phyloP scores from a whole-genome alignment of 176 grass and related monocot genomes.

The Zoysia japonica region DNA sequence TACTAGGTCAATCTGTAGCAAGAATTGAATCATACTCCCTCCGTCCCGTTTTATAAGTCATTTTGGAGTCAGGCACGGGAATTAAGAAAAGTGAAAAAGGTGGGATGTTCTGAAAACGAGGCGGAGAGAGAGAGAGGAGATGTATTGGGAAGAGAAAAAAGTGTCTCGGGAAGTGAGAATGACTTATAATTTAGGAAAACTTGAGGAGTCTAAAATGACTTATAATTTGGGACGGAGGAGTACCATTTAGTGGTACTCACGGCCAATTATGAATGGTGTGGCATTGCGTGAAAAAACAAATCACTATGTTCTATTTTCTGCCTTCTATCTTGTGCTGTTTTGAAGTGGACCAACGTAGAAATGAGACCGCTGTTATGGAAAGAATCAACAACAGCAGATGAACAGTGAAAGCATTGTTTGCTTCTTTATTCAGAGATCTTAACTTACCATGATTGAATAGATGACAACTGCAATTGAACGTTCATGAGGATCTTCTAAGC shows the following conservation, averaged over 20 bases:
- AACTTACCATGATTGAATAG: neutral
- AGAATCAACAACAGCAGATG: neutral
- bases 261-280: constrained; percentile 7
- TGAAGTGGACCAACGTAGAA: neutral
- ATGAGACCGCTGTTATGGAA: constrained; percentile 12
- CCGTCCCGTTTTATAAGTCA: no score
- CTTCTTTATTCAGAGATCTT: neutral
- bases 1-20: constrained; percentile 1
- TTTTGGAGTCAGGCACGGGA: no score
- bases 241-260: constrained; percentile 30
- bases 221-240: no score
- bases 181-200: no score
- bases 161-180: no score
- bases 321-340: constrained; percentile 15
- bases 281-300: constrained; percentile 19
- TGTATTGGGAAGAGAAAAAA: no score
- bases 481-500: neutral
- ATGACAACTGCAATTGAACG: constrained; percentile 5
- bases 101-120: no score
- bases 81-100: no score
- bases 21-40: neutral
- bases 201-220: no score
- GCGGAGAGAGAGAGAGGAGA: no score
- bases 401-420: neutral
- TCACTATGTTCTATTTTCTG: constrained; percentile 13